Conservation (phyloP, 2,329 filamentous ascomycete genomes). For the Clarireedia paspali region DNA sequence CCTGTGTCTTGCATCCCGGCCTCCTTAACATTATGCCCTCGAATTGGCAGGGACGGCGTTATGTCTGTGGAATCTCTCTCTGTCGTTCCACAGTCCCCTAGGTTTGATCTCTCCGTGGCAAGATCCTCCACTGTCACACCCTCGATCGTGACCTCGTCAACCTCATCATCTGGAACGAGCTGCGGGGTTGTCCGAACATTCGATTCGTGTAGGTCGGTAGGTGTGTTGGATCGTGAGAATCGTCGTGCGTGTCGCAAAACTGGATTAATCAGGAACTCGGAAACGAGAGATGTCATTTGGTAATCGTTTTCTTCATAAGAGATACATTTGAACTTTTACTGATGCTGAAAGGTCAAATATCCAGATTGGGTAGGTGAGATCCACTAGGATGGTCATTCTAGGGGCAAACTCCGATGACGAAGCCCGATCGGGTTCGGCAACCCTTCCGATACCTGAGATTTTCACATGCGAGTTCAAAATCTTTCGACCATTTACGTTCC, state of each 20-base stretch:
- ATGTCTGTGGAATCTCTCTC: not conserved
- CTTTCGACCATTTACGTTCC: not conserved
- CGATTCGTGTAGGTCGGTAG: constrained; percentile 30
- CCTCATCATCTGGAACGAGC: constrained; percentile 9
- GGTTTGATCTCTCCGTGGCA: not conserved
- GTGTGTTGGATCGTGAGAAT: constrained; percentile 40
- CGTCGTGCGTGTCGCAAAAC: constrained; percentile 58
- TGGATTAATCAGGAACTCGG: constrained; percentile 58
- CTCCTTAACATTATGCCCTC: constrained; percentile 21
- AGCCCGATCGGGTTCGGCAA: not conserved
- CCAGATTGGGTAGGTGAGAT: not conserved
- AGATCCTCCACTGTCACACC: constrained; percentile 1
- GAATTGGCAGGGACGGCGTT: constrained; percentile 20
- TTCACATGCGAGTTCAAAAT: constrained; percentile 5
- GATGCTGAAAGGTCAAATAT: not conserved
- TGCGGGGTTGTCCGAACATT: constrained; percentile 24
- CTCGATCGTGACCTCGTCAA: constrained; percentile 18
- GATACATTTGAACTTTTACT: not conserved
- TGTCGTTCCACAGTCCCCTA: not conserved
- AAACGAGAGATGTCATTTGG: constrained; percentile 55
- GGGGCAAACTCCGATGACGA: constrained; percentile 12
- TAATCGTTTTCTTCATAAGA: constrained; percentile 16
- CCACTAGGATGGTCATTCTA: not conserved
- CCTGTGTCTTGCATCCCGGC: constrained; percentile 16
- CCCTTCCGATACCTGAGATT: constrained; percentile 5